Base-by-base conservation (phyloP, 345 rosid genomes). In the Euclidium syriacum region DNA sequence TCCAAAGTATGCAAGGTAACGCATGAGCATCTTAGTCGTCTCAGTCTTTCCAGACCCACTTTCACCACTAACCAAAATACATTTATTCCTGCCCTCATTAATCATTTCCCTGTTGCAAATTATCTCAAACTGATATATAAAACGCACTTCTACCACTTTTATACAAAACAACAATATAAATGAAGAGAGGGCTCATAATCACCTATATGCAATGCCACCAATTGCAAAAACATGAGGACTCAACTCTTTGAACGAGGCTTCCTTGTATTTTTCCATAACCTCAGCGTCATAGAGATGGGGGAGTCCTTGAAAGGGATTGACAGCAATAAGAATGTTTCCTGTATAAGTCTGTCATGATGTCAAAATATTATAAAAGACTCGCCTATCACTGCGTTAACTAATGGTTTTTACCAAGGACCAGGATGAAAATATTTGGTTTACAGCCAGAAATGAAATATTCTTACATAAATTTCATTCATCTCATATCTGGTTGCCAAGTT, bases 21-120 rank as follows among this genome's bases (percentile, higher is more conserved):
- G 85, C 98, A 91, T 91, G 42, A 91, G 82, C 89, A 86, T 80
- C 75, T 91, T 91, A 38, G 98, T 91, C 2, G 96, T 88, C 73
- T 91, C 98, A 8, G 98, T 91, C 75, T 91, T 91, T 54, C 98
- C 98, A 17, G 98, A 90, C 40, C 96, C 95, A 73, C 98, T 91
- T 73, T 91, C 98, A 36, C 98, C 98, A 46, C 98, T 91, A 42
- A 91, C 96, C 56, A 91, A 72, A 54, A 88, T 91, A 10, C 87
- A 88, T 68, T 86, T 88, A 74, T 81, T 88, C 72, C 79, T 78
- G 55, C 85, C 77, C 63, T 88, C 95, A 29, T 82, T 83, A 14
- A 86, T 74, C 96, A 91, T 88, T 58, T 72, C 83, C 89, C 94
- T 91, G 80, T 44, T 47, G 47, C 47, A 75, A 41, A 58, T 6